Evolutionary conservation across 179 eudicot genomes (phyloP).

Genomic region (Spinacia oleracea): DNA sequence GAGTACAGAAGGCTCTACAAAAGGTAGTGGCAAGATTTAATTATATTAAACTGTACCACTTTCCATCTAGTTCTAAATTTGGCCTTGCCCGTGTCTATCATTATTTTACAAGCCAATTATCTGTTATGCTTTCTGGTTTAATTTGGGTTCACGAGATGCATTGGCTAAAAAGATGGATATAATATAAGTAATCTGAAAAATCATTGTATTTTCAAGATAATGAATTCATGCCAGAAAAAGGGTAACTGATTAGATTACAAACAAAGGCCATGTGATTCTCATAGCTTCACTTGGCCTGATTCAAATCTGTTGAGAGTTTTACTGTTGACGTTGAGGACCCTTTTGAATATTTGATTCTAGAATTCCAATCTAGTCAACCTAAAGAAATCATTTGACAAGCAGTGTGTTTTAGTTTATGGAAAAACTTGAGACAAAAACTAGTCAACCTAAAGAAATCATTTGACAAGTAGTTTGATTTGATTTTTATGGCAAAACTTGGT

Average conservation of each 20-base stretch:
- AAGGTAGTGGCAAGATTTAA: slow-evolving; percentile 49
- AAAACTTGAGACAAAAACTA: too few relatives aligned
- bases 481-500: too few relatives aligned
- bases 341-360: neutral
- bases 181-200: neutral
- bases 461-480: neutral
- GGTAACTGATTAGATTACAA: neutral
- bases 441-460: too few relatives aligned
- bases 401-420: neutral
- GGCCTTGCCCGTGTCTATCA: neutral
- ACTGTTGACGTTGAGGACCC: neutral
- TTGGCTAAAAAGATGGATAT: neutral
- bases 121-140: neutral
- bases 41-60: neutral
- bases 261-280: neutral
- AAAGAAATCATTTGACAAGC: neutral
- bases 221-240: neutral
- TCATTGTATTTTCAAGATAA: too few relatives aligned
- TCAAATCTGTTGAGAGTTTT: neutral
- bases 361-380: neutral
- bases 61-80: neutral
- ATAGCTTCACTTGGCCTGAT: neutral
- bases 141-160: neutral
- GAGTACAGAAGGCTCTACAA: slow-evolving; percentile 87
- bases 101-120: neutral